These are phyloP conservation scores for Trichophyton benhamiae DNA, from an alignment of 2,329 filamentous ascomycete species.

Conservation along the genomic window DNA sequence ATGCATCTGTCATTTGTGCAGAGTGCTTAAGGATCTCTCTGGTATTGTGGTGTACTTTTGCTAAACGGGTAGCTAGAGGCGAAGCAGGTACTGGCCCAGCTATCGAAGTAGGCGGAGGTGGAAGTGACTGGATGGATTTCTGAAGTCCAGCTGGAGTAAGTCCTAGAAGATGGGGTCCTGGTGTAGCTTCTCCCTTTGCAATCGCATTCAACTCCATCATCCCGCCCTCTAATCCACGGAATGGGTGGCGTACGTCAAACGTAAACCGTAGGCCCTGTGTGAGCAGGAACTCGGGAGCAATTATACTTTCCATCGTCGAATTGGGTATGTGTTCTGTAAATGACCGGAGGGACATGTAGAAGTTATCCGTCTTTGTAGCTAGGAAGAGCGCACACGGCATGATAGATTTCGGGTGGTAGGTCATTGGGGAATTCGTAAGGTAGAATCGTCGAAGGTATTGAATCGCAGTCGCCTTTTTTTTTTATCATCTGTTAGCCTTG, in stretches of 20 bases:
- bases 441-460: conserved; percentile 92
- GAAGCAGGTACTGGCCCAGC: conserved; percentile 13
- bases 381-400: conserved; percentile 87
- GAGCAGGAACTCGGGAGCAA: conserved; percentile 84
- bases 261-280: conserved; percentile 88
- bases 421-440: conserved; percentile 89
- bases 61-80: conserved; percentile 37
- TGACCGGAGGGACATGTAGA: conserved; percentile 53
- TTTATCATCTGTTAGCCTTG: conserved; percentile 13
- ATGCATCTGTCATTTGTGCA: conserved; percentile 81
- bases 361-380: conserved; percentile 81
- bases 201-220: conserved; percentile 68
- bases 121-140: conserved; percentile 21
- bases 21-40: conserved; percentile 64
- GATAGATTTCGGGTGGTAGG: conserved; percentile 80
- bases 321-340: conserved; percentile 60
- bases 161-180: conserved; percentile 20
- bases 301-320: conserved; percentile 65
- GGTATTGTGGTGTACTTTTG: conserved; percentile 58
- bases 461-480: conserved; percentile 59
- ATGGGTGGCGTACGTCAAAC: conserved; percentile 85
- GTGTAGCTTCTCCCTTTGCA: conserved; percentile 45
- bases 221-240: conserved; percentile 72
- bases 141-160: conserved; percentile 24
- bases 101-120: conserved; percentile 32